These are phyloP conservation scores for Clathrospora elynae DNA, from an alignment of 2,329 filamentous ascomycete species.

Conservation along the genomic window DNA sequence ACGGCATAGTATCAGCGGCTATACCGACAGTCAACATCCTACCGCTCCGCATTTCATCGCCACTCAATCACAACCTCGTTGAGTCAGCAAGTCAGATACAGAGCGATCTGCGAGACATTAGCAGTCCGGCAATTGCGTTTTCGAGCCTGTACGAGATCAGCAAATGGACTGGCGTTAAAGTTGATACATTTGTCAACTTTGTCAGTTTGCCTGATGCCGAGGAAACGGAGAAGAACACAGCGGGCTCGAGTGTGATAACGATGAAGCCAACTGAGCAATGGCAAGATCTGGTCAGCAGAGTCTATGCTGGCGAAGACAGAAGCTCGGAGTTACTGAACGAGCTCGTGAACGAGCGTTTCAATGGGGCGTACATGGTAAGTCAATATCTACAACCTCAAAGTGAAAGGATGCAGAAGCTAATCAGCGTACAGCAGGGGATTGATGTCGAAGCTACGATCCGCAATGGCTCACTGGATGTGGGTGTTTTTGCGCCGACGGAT, in stretches of 20 bases:
- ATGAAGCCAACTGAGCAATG: conserved; percentile 28
- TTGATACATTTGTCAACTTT: conserved; percentile 84
- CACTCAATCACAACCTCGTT: conserved; percentile 45
- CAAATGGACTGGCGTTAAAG: conserved; percentile 72
- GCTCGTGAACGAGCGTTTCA: conserved; percentile 30
- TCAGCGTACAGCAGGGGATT: conserved; percentile 53
- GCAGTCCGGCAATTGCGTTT: conserved; percentile 58
- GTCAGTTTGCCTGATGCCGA: conserved; percentile 59
- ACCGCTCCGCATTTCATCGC: conserved; percentile 65
- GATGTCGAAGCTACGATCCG: conserved; percentile 61
- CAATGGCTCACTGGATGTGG: conserved; percentile 57
- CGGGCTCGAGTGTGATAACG: conserved; percentile 15
- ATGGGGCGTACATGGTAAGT: conserved; percentile 49
- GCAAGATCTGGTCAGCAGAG: conserved; percentile 26
- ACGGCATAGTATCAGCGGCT: conserved; percentile 56
- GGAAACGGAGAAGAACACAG: conserved; percentile 9
- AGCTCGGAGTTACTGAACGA: conserved; percentile 23
- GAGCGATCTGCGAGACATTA: conserved; percentile 67
- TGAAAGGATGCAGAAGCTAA: too few species aligned
- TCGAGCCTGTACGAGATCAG: conserved; percentile 73
- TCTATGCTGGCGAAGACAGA: conserved; percentile 10
- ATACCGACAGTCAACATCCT: conserved; percentile 81
- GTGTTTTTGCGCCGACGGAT: conserved; percentile 56
- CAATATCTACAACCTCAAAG: conserved; percentile 52
- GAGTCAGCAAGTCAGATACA: conserved; percentile 68